Base-by-base conservation (phyloP, 73 alveolate species). In the Symbiodinium natans region DNA sequence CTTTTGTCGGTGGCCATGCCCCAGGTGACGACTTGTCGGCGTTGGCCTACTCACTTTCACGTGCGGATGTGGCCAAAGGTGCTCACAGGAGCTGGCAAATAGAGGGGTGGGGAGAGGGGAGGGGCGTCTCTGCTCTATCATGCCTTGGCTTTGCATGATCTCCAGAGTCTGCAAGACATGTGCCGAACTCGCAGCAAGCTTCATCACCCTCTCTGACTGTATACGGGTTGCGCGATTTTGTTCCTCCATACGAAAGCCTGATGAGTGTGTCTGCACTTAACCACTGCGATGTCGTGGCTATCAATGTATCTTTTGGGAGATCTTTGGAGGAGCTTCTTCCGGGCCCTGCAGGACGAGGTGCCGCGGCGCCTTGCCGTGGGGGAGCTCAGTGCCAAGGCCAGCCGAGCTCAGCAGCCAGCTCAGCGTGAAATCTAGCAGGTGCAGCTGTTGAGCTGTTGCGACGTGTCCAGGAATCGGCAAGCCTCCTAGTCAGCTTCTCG, bases 401-500 rank as follows among this genome's bases (percentile, higher is more conserved):
- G 59, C 59, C 21, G 38, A 23, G 9, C 39, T 23, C n/a, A 23
- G 80, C 17, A n/a, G 71, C 80, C 80, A 9, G 59, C 21, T 46
- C 59, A 46, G n/a, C n/a, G n/a, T n/a, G n/a, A n/a, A n/a, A n/a
- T n/a, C n/a, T n/a, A n/a, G n/a, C n/a, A n/a, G n/a, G n/a, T n/a
- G n/a, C n/a, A n/a, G n/a, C n/a, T n/a, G n/a, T n/a, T n/a, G n/a
- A n/a, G n/a, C 59, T 9, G 59, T 9, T 46, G 48, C 41, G 33
- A 27, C 31, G n/a, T 34, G 87, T 19, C 59, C 13, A 27, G 74
- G 75, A 89, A 63, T 82, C 95, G 7, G 89, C 97, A 0, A 54
- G 83, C 48, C 41, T 90, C 80, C 43, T 90, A 23, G 97, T 90
- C 52, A 90, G 97, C 41, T 71, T 71, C 54, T 90, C 97, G 77